phyloP scores from a whole-genome alignment of 2,329 filamentous ascomycete species.

The Microcyclospora tardicrescens region DNA sequence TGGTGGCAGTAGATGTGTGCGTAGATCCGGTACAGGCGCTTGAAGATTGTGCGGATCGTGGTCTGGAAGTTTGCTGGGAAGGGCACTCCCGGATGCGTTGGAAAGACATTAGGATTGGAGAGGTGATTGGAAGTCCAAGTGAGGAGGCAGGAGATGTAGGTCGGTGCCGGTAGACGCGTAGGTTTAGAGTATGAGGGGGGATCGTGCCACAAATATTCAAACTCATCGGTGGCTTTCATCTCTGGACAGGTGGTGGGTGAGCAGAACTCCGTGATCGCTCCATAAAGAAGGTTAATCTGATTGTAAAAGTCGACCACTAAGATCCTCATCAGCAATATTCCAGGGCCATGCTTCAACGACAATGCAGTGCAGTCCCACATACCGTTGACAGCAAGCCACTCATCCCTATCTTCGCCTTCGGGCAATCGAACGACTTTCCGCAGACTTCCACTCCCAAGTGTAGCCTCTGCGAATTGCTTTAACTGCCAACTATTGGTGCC shows the following conservation, averaged over 20 bases:
- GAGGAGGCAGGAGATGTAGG: conserved; percentile 97
- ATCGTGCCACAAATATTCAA: conserved; percentile 99
- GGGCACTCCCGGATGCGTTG: conserved; percentile 59
- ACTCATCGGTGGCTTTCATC: conserved; percentile 99
- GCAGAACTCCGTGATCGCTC: conserved; percentile 98
- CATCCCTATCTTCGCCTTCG: conserved; percentile 93
- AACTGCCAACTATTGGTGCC: conserved; percentile 86
- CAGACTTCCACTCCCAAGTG: conserved; percentile 83
- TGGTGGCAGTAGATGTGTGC: conserved; percentile 97
- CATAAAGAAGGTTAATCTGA: conserved; percentile 97
- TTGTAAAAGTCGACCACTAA: conserved; percentile 98
- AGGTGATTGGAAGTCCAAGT: conserved; percentile 90
- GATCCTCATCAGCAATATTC: background rate
- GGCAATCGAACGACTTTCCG: conserved; percentile 93
- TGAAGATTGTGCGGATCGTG: conserved; percentile 98
- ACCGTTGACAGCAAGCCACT: conserved; percentile 98
- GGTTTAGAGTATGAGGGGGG: conserved; percentile 85
- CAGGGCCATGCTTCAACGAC: no score
- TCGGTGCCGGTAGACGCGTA: conserved; percentile 94
- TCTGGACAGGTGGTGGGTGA: conserved; percentile 93
- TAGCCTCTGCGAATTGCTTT: conserved; percentile 95
- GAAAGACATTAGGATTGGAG: conserved; percentile 89
- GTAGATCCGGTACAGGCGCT: conserved; percentile 96
- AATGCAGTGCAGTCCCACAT: conserved; percentile 20
- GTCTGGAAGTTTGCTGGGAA: conserved; percentile 84